phyloP scores from a whole-genome alignment of 352 stramenopile species.

The Phytophthora pistaciae region DNA sequence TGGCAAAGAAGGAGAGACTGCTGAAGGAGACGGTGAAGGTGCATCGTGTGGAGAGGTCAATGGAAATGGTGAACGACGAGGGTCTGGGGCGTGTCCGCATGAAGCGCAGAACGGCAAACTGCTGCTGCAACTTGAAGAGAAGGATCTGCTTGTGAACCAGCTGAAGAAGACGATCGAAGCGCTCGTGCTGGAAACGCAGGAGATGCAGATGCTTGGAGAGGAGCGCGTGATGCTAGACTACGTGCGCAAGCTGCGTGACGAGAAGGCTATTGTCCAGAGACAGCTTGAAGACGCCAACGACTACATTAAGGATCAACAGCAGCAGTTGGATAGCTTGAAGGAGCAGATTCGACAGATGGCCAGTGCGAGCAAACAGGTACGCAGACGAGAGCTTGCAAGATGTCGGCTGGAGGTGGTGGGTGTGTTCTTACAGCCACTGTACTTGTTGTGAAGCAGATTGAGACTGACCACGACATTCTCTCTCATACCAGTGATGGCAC shows the following conservation, averaged over 20 bases:
- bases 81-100: constrained; percentile 29
- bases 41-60: constrained; percentile 4
- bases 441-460: constrained; percentile 39
- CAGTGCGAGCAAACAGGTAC: constrained; percentile 41
- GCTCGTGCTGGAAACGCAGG: constrained; percentile 77
- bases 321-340: constrained; percentile 84
- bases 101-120: constrained; percentile 43
- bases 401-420: constrained; percentile 11
- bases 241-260: constrained; percentile 83
- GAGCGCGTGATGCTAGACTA: constrained; percentile 86
- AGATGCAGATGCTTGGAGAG: constrained; percentile 83
- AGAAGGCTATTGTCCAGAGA: constrained; percentile 71
- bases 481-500: constrained; percentile 48
- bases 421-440: constrained; percentile 33
- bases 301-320: constrained; percentile 78
- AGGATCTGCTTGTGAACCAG: constrained; percentile 82
- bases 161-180: constrained; percentile 84
- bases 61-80: constrained; percentile 10
- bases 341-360: constrained; percentile 66
- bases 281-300: constrained; percentile 83
- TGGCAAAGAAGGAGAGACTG: constrained; percentile 1
- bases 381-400: constrained; percentile 2
- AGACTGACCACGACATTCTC: constrained; percentile 45
- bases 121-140: constrained; percentile 83
- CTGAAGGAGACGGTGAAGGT: not conserved